Evolutionary conservation across 2,329 filamentous ascomycete genomes (phyloP).

Genomic region (Diplocarpon mali): DNA sequence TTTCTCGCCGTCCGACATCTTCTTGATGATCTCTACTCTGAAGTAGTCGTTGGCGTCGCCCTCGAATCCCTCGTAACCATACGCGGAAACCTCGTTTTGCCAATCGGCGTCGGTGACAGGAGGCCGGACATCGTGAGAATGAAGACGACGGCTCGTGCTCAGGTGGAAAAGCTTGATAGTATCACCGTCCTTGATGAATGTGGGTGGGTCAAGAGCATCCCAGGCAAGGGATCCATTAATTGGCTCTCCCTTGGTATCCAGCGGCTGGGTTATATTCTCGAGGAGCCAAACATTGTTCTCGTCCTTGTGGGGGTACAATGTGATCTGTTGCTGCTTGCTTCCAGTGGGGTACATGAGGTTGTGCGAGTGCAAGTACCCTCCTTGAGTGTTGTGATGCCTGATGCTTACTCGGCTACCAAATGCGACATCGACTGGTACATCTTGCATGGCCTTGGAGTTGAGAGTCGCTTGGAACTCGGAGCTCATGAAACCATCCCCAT

Average conservation of each 20-base stretch:
- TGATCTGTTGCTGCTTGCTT: conserved; percentile 98
- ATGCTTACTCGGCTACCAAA: conserved; percentile 79
- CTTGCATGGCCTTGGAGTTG: conserved; percentile 93
- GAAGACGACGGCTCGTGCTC: conserved; percentile 75
- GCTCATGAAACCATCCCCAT: conserved; percentile 98
- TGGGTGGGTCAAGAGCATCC: conserved; percentile 58
- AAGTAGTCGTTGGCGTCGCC: conserved; percentile 96
- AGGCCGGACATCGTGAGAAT: conserved; percentile 89
- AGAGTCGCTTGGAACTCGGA: conserved; percentile 97
- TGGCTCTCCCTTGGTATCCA: conserved; percentile 61
- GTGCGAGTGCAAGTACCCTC: conserved; percentile 95
- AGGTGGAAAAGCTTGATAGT: conserved; percentile 75
- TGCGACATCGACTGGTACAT: conserved; percentile 83
- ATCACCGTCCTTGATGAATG: conserved; percentile 67
- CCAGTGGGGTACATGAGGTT: conserved; percentile 94
- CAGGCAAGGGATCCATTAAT: conserved; percentile 77
- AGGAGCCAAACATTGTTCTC: conserved; percentile 93
- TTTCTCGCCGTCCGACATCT: conserved; percentile 64
- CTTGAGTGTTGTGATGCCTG: conserved; percentile 93
- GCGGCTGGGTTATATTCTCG: conserved; percentile 92
- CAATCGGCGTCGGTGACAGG: conserved; percentile 81
- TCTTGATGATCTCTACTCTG: conserved; percentile 88
- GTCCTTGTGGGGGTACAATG: conserved; percentile 96
- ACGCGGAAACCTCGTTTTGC: conserved; percentile 94
- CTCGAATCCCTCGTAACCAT: conserved; percentile 92